A percentile compares a stretch with the other conserved stretches of the same genome.
phyloP scores from a whole-genome alignment of 371 early-diverging fungal species.

The Coemansia sp. region DNA sequence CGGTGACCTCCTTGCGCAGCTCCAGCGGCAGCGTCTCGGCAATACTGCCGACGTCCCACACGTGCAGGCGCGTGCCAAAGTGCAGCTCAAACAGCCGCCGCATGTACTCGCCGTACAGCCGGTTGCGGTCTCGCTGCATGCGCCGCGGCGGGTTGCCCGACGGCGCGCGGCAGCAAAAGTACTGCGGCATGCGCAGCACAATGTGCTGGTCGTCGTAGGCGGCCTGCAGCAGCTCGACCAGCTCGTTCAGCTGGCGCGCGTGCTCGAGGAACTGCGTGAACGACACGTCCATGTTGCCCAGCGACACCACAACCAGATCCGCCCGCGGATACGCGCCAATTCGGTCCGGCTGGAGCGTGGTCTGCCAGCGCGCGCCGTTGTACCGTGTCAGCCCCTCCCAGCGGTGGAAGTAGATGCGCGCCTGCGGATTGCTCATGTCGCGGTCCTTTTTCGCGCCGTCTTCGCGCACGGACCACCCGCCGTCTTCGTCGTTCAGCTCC shows the following conservation, averaged over 20 bases:
- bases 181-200: conserved; percentile 26
- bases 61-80: conserved; percentile 10
- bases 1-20: neutral
- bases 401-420: conserved; percentile 20
- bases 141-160: conserved; percentile 15
- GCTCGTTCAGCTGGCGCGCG: conserved; percentile 17
- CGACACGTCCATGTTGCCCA: conserved; percentile 11
- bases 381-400: conserved; percentile 24
- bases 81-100: conserved; percentile 9
- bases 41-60: conserved; percentile 14
- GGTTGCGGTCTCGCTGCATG: conserved; percentile 20
- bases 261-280: conserved; percentile 19
- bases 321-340: conserved; percentile 8
- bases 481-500: conserved; percentile 24
- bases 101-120: conserved; percentile 15
- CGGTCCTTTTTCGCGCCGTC: conserved; percentile 1
- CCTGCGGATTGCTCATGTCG: neutral
- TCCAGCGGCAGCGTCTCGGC: conserved; percentile 13
- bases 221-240: conserved; percentile 3
- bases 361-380: conserved; percentile 13
- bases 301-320: conserved; percentile 9
- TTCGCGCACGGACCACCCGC: conserved; percentile 20
- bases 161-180: conserved; percentile 19
- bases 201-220: conserved; percentile 11
- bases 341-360: neutral